Evolutionary conservation across 768 basidiomycete genomes (phyloP).

Genomic region (Calvatia gigantea): DNA sequence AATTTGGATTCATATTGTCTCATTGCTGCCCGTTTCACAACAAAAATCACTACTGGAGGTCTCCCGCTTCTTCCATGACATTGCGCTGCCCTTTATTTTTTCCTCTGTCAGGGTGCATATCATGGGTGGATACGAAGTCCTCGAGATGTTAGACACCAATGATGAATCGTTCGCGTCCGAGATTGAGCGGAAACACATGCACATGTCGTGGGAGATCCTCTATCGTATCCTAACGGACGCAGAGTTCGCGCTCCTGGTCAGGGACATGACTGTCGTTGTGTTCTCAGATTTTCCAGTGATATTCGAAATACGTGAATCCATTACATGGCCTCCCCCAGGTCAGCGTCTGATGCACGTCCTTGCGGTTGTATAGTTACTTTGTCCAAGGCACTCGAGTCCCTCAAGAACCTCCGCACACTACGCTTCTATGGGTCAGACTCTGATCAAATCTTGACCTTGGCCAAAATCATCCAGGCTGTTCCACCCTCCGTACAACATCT

Average conservation of each 20-base stretch:
- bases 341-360: not conserved
- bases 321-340: conserved; percentile 1
- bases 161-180: conserved; percentile 25
- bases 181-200: conserved; percentile 26
- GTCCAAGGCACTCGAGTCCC: conserved; percentile 26
- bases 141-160: conserved; percentile 28
- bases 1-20: conserved; percentile 32
- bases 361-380: conserved; percentile 26
- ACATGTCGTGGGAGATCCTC: conserved; percentile 37
- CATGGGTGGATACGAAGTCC: conserved; percentile 24
- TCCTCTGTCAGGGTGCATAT: conserved; percentile 35
- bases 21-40: conserved; percentile 24
- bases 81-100: conserved; percentile 30
- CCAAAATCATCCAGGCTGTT: conserved; percentile 25
- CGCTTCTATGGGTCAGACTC: conserved; percentile 32
- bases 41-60: conserved; percentile 27
- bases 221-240: conserved; percentile 31
- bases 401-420: conserved; percentile 32
- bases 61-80: conserved; percentile 34
- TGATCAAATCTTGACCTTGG: conserved; percentile 23
- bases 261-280: conserved; percentile 33
- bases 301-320: conserved; percentile 31
- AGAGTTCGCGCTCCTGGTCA: conserved; percentile 30
- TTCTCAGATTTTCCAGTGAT: conserved; percentile 30
- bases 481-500: conserved; percentile 22